Conservation (phyloP, 1,284 basidiomycete species). For the Hemileia vastatrix region DNA sequence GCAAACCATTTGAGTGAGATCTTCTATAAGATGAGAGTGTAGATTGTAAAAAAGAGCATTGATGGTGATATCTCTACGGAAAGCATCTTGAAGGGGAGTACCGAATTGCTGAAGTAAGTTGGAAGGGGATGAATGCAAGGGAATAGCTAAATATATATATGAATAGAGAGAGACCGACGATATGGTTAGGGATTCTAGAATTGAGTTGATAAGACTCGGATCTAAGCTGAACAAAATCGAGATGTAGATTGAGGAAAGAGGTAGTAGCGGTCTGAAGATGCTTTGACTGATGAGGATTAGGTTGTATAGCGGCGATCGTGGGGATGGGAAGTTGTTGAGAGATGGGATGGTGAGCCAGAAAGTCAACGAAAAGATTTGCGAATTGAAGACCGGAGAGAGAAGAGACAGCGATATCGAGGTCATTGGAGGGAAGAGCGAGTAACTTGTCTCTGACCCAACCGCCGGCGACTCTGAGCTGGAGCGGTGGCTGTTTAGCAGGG, state of each 20-base stretch:
- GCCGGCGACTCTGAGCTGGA: constrained; percentile 74
- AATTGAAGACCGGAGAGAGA: constrained; percentile 79
- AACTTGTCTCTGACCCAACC: constrained; percentile 99
- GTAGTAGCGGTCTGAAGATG: constrained; percentile 95
- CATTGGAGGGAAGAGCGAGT: constrained; percentile 69
- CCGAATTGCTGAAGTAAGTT: constrained; percentile 61
- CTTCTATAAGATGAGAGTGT: constrained; percentile 77
- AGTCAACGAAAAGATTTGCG: constrained; percentile 67
- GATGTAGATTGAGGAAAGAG: constrained; percentile 66
- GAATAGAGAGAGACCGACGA: constrained; percentile 47
- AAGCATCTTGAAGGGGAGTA: constrained; percentile 82
- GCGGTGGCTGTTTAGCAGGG: too few species aligned
- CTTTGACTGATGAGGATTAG: constrained; percentile 95
- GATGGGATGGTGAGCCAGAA: constrained; percentile 51
- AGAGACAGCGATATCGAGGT: constrained; percentile 85
- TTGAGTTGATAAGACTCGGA: constrained; percentile 69
- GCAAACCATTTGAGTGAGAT: constrained; percentile 65
- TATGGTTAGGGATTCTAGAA: constrained; percentile 77
- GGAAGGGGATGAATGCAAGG: background rate
- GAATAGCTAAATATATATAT: background rate
- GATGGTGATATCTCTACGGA: constrained; percentile 85
- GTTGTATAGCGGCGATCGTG: constrained; percentile 65
- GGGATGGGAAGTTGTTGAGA: constrained; percentile 53
- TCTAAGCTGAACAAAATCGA: constrained; percentile 91
- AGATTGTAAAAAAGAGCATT: constrained; percentile 96